Conservation (phyloP, 768 basidiomycete genomes). For the Galerina marginata region DNA sequence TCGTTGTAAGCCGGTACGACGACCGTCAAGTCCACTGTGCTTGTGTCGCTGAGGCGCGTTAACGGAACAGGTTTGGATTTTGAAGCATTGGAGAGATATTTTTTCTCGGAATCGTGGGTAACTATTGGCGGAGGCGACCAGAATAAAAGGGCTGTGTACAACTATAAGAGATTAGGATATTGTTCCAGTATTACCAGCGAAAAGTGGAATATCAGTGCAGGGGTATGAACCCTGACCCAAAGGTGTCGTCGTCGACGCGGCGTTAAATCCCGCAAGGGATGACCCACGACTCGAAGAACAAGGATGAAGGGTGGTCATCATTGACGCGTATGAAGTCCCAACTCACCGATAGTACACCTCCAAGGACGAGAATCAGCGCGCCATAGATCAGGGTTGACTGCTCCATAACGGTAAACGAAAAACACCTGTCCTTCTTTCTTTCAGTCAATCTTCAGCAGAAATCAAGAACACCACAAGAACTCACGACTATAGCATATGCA, state of each 20-base stretch:
- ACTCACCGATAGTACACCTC: conserved; percentile 45
- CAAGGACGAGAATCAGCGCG: conserved; percentile 35
- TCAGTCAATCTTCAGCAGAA: background rate
- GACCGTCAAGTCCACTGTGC: conserved; percentile 74
- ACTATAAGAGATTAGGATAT: conserved; percentile 44
- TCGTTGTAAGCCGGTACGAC: conserved; percentile 95
- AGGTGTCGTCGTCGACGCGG: conserved; percentile 67
- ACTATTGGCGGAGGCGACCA: conserved; percentile 77
- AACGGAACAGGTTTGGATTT: conserved; percentile 61
- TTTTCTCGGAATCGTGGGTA: conserved; percentile 69
- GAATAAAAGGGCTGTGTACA: conserved; percentile 70
- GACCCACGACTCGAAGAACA: conserved; percentile 88
- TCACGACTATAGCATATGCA: conserved; percentile 26
- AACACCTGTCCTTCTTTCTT: background rate
- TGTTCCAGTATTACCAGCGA: conserved; percentile 1
- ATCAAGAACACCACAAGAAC: background rate
- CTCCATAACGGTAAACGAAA: conserved; percentile 24
- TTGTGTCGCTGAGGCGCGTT: conserved; percentile 57
- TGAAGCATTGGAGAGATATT: conserved; percentile 63
- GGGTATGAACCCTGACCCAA: conserved; percentile 52
- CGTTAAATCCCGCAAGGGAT: conserved; percentile 48
- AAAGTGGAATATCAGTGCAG: conserved; percentile 37
- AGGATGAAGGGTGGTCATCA: conserved; percentile 86
- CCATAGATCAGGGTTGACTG: conserved; percentile 41
- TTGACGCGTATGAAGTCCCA: conserved; percentile 7